These are phyloP conservation scores for Macrolepiota fuliginosa DNA, from an alignment of 768 basidiomycete genomes.

Conservation along the genomic window DNA sequence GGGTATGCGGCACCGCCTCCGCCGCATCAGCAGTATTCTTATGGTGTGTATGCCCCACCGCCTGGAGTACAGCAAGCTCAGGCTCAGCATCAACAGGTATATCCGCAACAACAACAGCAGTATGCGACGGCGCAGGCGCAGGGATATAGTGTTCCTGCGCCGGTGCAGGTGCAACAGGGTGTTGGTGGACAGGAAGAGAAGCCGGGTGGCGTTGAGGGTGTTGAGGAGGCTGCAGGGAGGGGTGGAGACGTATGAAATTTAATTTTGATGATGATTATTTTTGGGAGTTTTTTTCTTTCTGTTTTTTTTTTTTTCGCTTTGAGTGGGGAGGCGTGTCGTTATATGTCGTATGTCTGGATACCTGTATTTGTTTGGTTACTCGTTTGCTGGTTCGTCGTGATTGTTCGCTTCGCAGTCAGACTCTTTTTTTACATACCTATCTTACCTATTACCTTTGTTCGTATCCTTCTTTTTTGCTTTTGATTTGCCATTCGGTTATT, in stretches of 20 bases:
- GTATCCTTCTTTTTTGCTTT: not conserved
- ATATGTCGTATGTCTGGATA: too few relatives aligned
- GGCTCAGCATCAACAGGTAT: not conserved
- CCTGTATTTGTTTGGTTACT: not conserved
- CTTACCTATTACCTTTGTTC: not conserved
- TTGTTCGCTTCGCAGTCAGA: not conserved
- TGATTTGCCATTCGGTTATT: not conserved
- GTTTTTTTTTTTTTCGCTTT: not conserved
- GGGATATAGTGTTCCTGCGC: not conserved
- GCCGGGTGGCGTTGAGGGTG: not conserved
- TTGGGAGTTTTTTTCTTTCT: not conserved
- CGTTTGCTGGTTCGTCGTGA: not conserved
- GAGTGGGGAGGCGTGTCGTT: too few relatives aligned
- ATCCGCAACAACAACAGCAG: constrained; percentile 4
- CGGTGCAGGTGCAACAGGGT: not conserved
- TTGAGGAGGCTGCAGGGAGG: not conserved
- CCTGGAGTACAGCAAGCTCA: not conserved
- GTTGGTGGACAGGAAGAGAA: not conserved
- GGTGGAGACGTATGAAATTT: not conserved
- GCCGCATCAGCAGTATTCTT: constrained; percentile 9
- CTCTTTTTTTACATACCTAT: too few relatives aligned
- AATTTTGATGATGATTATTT: not conserved
- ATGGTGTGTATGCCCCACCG: not conserved
- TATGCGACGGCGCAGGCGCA: not conserved
- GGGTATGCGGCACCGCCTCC: constrained; percentile 5